Evolutionary conservation across 495 filamentous ascomycete species (phyloP), one percentile per base, ranked within the genome.

Genomic region (Parachaetomium inaequale): DNA sequence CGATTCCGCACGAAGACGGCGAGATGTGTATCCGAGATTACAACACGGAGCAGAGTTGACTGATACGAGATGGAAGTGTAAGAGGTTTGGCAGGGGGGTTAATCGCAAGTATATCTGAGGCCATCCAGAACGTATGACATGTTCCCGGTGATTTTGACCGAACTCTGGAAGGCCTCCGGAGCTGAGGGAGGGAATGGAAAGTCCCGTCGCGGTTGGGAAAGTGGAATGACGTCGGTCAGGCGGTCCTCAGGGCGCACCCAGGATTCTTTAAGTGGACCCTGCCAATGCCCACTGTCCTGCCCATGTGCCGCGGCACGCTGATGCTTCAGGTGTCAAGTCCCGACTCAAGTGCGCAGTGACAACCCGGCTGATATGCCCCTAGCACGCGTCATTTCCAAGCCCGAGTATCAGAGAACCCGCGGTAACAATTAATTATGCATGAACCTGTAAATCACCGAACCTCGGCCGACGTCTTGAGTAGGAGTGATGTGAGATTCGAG

Each of bases 191-290:
- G 6, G 43, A 11, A 3, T n/a, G 17, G 43, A 46, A 23, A 46
- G 7, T n/a, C n/a, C n/a, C 3, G 7, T 45, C 15, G 54, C 15
- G 29, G n/a, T 11, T 19, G 50, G 25, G 28, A 15, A 23, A 25
- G 51, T 51, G 59, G 64, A 63, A 69, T 69, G 67, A 69, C 67
- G 67, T 69, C 67, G 67, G 51, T 58, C 28, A 15, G 29, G 19
- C 58, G 23, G 34, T 45, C 34, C 2, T 23, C 25, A 42, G 50
- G 2, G 11, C 31, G 11, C 23, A 6, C 47, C 34, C 2, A 8
- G n/a, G 42, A 5, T 45, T 43, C 12, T n/a, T 32, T 23, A 2
- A 10, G 26, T 43, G 40, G 45, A 50, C 31, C 38, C 56, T 21
- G 55, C 29, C 17, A 3, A n/a, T 5, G 3, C n/a, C 2, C 26